Evolutionary conservation across 2,329 filamentous ascomycete species (phyloP).

Genomic region (Fusarium pininemorale): DNA sequence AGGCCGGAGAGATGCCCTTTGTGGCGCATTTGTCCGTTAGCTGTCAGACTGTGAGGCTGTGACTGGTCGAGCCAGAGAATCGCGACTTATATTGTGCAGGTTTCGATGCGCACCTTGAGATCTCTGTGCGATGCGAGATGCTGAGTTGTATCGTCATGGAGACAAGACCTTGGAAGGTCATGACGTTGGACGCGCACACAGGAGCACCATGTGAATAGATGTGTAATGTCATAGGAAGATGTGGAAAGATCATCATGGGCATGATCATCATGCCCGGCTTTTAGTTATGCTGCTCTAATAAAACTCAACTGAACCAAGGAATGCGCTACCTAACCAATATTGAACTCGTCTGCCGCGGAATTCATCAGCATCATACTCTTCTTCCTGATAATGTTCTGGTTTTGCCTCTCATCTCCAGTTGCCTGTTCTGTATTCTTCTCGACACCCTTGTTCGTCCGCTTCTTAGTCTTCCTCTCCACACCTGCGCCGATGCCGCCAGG

Average conservation of each 20-base stretch:
- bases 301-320: slow-evolving; percentile 24
- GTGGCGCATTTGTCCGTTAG: slow-evolving; percentile 19
- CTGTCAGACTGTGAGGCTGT: slow-evolving; percentile 25
- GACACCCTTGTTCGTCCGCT: slow-evolving; percentile 46
- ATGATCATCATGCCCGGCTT: slow-evolving; percentile 25
- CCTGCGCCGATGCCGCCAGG: slow-evolving; percentile 81
- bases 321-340: slow-evolving; percentile 63
- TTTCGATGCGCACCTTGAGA: slow-evolving; percentile 3
- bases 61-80: slow-evolving; percentile 15
- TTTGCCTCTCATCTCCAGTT: slow-evolving; percentile 43
- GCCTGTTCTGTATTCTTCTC: slow-evolving; percentile 52
- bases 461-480: slow-evolving; percentile 58
- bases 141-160: slow-evolving; percentile 12
- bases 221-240: neutral
- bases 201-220: neutral
- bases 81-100: slow-evolving; percentile 6
- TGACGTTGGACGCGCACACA: slow-evolving; percentile 15
- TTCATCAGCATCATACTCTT: slow-evolving; percentile 73
- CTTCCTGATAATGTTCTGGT: slow-evolving; percentile 62
- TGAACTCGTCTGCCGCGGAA: slow-evolving; percentile 72
- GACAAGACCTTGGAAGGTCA: neutral
- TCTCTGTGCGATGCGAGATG: slow-evolving; percentile 12
- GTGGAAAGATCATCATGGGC: slow-evolving; percentile 8
- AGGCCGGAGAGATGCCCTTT: slow-evolving; percentile 9
- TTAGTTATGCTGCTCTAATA: slow-evolving; percentile 24